Evolutionary conservation across 306 rosid species (phyloP).

Genomic region (Gastrolobium villosum): DNA sequence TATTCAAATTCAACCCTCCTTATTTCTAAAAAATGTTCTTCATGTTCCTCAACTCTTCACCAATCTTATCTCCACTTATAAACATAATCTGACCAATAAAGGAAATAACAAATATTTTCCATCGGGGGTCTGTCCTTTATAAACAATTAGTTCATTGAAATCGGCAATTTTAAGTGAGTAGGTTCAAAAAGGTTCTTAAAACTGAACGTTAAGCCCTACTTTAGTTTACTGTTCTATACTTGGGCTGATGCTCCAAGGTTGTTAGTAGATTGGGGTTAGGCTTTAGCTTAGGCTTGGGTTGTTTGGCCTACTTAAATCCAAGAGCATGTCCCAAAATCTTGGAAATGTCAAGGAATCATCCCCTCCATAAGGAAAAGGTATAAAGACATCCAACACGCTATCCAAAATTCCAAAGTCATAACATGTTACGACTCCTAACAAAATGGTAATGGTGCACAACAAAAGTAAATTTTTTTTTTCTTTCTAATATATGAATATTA

Average conservation of each 20-base stretch:
- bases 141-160: slow-evolving; percentile 26
- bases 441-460: slow-evolving; percentile 22
- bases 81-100: too few relatives aligned
- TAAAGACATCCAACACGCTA: slow-evolving; percentile 15
- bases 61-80: too few relatives aligned
- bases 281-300: slow-evolving; percentile 33
- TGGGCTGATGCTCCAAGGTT: slow-evolving; percentile 18
- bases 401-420: slow-evolving; percentile 36
- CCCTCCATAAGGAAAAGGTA: slow-evolving; percentile 6
- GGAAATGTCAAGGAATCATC: slow-evolving; percentile 4
- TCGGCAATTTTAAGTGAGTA: slow-evolving; percentile 4
- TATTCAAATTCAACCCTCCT: too few relatives aligned
- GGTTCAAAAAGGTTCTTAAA: slow-evolving; percentile 5
- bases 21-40: too few relatives aligned
- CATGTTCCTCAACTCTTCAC: too few relatives aligned
- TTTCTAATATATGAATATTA: slow-evolving; percentile 19
- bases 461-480: background rate
- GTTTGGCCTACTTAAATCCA: slow-evolving; percentile 27
- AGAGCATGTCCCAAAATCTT: slow-evolving; percentile 22
- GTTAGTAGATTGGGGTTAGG: slow-evolving; percentile 1
- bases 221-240: slow-evolving; percentile 13
- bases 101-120: too few relatives aligned
- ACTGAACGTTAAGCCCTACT: slow-evolving; percentile 10
- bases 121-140: background rate
- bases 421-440: slow-evolving; percentile 26